Evolutionary conservation across 2,329 filamentous ascomycete genomes (phyloP), one percentile per base, ranked within the genome.

Genomic region (Atkinsonella texensis): DNA sequence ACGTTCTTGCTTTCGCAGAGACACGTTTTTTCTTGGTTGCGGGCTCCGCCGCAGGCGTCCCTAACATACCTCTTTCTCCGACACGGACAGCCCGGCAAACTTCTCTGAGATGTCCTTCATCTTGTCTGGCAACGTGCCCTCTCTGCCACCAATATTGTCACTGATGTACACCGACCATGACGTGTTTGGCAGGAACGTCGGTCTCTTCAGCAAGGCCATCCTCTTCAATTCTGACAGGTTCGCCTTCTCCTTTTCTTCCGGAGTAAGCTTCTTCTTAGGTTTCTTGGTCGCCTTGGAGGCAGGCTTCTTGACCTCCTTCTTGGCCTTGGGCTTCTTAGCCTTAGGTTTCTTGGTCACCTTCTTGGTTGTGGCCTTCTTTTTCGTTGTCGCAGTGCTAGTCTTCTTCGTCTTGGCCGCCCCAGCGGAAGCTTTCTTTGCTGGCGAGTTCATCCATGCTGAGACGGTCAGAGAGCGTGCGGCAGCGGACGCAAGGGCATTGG

Each of bases 201-300:
- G 70, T 49, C 71, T 68, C 18, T 63, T 59, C 44, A 72, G 60
- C 50, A 79, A 59, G 8, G 73, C 69, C 55, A 55, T 59, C 59
- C 66, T 62, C 65, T 66, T 74, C 55, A 74, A 60, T 53, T 66
- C 58, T 45, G 53, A 58, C 47, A 68, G 55, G 55, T 66, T 58
- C 11, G 62, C 42, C 56, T 63, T 64, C 17, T 60, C 57, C 63
- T 69, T 63, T 56, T 70, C 57, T 62, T 74, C 71, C 1, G 67
- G 66, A 31, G 65, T 67, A 53, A 66, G 50, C 23, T 40, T 54
- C 67, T 67, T 70, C 48, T 46, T 50, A n/a, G 44, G 18, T n/a
- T 53, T 54, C 46, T 51, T 84, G 7, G 69, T 63, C 62, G 79
- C 81, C 67, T 81, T 82, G 32, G 67, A 68, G n/a, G 74, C 74